Percentiles rank a stretch among this genome's conserved stretches.
Conservation (phyloP, 1,139 yeast genomes). For the Saccharomycopsis phalli region DNA sequence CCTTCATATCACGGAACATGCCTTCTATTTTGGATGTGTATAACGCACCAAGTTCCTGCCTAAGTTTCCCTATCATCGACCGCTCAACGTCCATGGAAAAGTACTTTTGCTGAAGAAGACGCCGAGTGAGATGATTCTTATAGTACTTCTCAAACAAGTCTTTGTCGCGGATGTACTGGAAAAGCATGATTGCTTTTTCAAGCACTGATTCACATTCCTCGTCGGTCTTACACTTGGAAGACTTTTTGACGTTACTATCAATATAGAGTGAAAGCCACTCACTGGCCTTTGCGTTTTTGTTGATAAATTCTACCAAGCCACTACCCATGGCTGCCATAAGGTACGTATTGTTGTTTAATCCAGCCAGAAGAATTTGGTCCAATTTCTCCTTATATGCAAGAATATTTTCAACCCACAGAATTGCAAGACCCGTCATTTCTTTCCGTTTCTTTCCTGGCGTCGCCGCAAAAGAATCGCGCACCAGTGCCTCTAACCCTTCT, state of each 20-base stretch:
- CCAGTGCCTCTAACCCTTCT: conserved; percentile 24
- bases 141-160: conserved; percentile 83
- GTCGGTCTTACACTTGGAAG: conserved; percentile 39
- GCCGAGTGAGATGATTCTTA: conserved; percentile 81
- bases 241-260: conserved; percentile 34
- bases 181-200: conserved; percentile 48
- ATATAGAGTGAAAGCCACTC: conserved; percentile 34
- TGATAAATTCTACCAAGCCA: conserved; percentile 53
- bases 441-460: conserved; percentile 29
- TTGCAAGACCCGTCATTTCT: conserved; percentile 44
- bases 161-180: conserved; percentile 68
- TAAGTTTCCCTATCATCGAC: conserved; percentile 56
- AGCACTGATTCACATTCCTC: conserved; percentile 49
- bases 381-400: conserved; percentile 47
- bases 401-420: conserved; percentile 60
- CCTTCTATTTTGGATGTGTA: conserved; percentile 77
- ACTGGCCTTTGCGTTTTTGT: conserved; percentile 6
- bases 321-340: conserved; percentile 50
- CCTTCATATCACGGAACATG: conserved; percentile 78
- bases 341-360: conserved; percentile 42
- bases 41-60: conserved; percentile 73
- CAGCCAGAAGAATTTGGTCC: conserved; percentile 36
- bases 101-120: conserved; percentile 51
- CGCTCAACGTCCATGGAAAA: conserved; percentile 50
- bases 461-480: conserved; percentile 9